Evolutionary conservation across 441 rosid genomes (phyloP).

Genomic region (Hura crepitans): DNA sequence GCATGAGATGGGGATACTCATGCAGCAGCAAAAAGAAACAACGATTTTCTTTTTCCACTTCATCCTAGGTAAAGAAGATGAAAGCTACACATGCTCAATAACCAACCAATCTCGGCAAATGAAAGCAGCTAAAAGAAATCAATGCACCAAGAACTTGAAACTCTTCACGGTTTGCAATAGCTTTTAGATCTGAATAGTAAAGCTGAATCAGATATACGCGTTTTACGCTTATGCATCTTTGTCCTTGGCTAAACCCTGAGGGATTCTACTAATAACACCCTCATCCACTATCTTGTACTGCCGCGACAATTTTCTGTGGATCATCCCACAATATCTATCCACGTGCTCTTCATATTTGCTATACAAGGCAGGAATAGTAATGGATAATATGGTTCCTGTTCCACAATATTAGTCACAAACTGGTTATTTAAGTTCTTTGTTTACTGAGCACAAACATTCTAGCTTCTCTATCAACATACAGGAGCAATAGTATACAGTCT

Average conservation of each 20-base stretch:
- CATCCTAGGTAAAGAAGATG: too few species aligned
- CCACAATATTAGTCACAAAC: conserved; percentile 26
- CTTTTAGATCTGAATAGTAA: conserved; percentile 2
- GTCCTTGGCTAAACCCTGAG: conserved; percentile 55
- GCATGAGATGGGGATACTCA: too few species aligned
- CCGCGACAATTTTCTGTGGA: conserved; percentile 57
- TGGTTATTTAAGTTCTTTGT: background rate
- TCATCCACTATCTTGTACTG: conserved; percentile 82
- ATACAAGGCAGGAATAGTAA: conserved; percentile 77
- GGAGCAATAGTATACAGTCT: background rate
- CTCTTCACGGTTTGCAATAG: background rate
- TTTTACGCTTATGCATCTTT: conserved; percentile 40
- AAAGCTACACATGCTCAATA: background rate
- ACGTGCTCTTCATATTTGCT: conserved; percentile 55
- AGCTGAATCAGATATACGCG: background rate
- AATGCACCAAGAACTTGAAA: background rate
- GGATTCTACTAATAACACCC: conserved; percentile 63
- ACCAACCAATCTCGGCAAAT: background rate
- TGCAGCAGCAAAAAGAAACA: too few species aligned
- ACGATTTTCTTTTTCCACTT: too few species aligned
- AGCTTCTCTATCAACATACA: too few species aligned
- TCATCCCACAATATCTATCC: conserved; percentile 66
- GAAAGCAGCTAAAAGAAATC: background rate
- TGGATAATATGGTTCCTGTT: conserved; percentile 65
- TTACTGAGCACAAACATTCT: background rate